Conservation (phyloP, 1,139 yeast genomes). For the Scheffersomyces illinoinensis region DNA sequence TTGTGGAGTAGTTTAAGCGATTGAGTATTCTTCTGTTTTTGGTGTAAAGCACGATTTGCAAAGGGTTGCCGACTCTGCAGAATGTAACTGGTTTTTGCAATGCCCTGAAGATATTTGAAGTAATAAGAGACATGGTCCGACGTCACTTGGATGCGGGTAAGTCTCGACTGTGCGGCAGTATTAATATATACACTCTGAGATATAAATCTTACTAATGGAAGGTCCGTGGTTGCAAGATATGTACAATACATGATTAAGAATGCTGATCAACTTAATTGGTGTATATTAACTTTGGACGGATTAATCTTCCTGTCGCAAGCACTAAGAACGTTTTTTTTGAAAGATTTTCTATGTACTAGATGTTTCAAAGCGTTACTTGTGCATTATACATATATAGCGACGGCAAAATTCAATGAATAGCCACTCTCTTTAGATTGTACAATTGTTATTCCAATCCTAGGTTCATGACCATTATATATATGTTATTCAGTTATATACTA, state of each 20-base stretch:
- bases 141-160: too few species aligned
- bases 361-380: not conserved
- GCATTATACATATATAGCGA: not conserved
- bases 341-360: not conserved
- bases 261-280: too few species aligned
- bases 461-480: not conserved
- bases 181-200: not conserved
- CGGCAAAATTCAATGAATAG: not conserved
- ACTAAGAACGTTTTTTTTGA: not conserved
- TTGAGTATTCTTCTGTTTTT: not conserved
- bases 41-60: not conserved
- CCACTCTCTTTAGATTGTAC: not conserved
- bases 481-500: not conserved
- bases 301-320: not conserved
- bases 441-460: not conserved
- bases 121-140: too few species aligned
- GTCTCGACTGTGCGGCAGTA: not conserved
- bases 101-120: too few species aligned
- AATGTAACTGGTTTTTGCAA: not conserved
- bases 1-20: slow-evolving; percentile 9
- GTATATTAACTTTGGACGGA: not conserved
- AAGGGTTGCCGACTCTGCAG: not conserved
- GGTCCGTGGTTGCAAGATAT: not conserved
- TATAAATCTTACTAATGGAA: not conserved
- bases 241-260: not conserved